These are phyloP conservation scores for Pseudogymnoascus sp. DNA, from an alignment of 2,329 filamentous ascomycete genomes.

Conservation along the genomic window DNA sequence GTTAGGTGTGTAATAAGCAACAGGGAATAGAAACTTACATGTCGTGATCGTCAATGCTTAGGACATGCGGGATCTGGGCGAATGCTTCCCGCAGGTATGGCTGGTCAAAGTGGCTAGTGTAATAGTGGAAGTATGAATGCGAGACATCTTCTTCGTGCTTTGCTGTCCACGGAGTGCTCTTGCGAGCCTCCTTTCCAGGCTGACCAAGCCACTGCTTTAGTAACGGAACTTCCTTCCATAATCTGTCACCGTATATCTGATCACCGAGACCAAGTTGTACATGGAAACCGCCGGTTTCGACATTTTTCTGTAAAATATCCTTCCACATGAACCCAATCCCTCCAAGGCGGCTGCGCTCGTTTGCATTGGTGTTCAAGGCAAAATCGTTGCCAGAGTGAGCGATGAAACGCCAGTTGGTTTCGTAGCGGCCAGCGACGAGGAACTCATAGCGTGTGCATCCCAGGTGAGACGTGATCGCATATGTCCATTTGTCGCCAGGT, in stretches of 20 bases:
- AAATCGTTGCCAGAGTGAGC: slow-evolving; percentile 97
- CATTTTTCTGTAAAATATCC: slow-evolving; percentile 93
- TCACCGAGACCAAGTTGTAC: slow-evolving; percentile 85
- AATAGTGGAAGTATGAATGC: slow-evolving; percentile 98
- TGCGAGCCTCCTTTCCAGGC: slow-evolving; percentile 86
- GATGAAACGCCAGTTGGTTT: slow-evolving; percentile 92
- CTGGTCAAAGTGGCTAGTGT: slow-evolving; percentile 96
- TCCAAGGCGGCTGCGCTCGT: slow-evolving; percentile 75
- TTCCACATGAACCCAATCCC: slow-evolving; percentile 98
- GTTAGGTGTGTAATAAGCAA: slow-evolving; percentile 12
- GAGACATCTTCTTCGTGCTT: slow-evolving; percentile 91
- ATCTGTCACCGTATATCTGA: slow-evolving; percentile 87
- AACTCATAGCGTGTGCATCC: slow-evolving; percentile 99
- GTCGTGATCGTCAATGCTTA: slow-evolving; percentile 93
- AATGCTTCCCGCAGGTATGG: slow-evolving; percentile 90
- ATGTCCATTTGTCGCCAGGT: slow-evolving; percentile 82
- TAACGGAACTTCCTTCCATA: slow-evolving; percentile 93
- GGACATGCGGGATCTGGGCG: slow-evolving; percentile 89
- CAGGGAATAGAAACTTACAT: slow-evolving; percentile 57
- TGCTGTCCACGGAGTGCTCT: slow-evolving; percentile 84
- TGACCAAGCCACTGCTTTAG: slow-evolving; percentile 93
- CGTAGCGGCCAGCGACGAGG: slow-evolving; percentile 78
- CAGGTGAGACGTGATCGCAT: slow-evolving; percentile 91
- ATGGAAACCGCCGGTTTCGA: slow-evolving; percentile 93
- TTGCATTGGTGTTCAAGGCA: slow-evolving; percentile 74